Evolutionary conservation across 2,329 filamentous ascomycete genomes (phyloP).

Genomic region (Arthroderma uncinatum): DNA sequence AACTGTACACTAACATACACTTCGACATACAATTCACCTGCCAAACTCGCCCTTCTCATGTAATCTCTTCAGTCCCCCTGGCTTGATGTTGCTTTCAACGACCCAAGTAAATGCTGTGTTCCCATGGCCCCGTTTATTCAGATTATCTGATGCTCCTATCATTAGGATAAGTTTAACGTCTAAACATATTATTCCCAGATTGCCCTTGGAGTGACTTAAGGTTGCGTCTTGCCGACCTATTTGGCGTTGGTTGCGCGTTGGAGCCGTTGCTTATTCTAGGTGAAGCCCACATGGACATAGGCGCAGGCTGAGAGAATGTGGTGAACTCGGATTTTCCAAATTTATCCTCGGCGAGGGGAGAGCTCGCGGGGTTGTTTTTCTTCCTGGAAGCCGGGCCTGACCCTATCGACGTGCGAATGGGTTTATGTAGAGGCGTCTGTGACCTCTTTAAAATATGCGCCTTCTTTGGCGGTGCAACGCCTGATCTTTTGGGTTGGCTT

Average conservation of each 20-base stretch:
- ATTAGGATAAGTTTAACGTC: too few relatives aligned
- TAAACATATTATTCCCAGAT: background rate
- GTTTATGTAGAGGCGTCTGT: background rate
- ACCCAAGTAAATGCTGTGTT: too few relatives aligned
- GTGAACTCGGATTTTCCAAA: background rate
- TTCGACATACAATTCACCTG: too few relatives aligned
- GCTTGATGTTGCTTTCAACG: too few relatives aligned
- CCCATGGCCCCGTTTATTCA: too few relatives aligned
- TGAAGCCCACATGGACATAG: background rate
- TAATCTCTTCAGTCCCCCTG: too few relatives aligned
- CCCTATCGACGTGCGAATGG: background rate
- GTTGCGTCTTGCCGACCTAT: too few relatives aligned
- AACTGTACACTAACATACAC: too few relatives aligned
- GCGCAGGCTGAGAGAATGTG: background rate
- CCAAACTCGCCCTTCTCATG: too few relatives aligned
- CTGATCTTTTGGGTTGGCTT: background rate
- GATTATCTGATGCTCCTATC: too few relatives aligned
- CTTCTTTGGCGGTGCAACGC: background rate
- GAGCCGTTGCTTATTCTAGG: background rate
- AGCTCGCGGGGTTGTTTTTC: background rate
- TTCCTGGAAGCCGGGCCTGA: background rate
- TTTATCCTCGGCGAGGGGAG: background rate
- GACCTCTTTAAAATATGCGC: background rate
- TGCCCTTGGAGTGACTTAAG: background rate
- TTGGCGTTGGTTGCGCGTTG: background rate